A percentile compares a stretch with the other conserved stretches of the same genome.
These are phyloP conservation scores for Wallacemonas collosoma DNA, from an alignment of 208 protist genomes.

Conservation along the genomic window DNA sequence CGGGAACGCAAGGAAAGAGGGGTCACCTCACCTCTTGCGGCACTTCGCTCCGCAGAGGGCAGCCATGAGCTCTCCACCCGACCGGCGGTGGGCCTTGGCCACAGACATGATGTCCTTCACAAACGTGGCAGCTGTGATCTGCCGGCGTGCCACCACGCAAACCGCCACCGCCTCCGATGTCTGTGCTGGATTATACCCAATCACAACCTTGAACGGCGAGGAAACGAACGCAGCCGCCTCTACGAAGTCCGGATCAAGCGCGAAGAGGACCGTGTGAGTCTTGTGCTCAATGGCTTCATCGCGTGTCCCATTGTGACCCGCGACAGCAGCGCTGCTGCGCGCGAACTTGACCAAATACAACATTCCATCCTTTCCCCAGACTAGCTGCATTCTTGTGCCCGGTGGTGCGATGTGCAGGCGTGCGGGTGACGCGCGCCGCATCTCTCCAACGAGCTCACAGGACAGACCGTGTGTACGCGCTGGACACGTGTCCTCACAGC, in stretches of 20 bases:
- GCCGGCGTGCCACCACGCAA: constrained; percentile 37
- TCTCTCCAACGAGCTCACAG: constrained; percentile 51
- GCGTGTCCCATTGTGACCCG: no score
- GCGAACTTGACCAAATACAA: constrained; percentile 25
- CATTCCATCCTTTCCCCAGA: constrained; percentile 21
- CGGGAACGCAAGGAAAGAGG: constrained; percentile 6
- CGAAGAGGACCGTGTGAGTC: constrained; percentile 31
- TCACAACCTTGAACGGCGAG: constrained; percentile 42
- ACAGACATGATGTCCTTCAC: constrained; percentile 32
- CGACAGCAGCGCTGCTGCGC: no score
- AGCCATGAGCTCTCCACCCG: not conserved
- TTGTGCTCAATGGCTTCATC: no score
- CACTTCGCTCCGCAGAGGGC: not conserved
- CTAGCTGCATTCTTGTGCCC: constrained; percentile 46
- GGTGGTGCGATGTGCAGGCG: constrained; percentile 21
- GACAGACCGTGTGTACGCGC: constrained; percentile 15
- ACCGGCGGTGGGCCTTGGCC: constrained; percentile 27
- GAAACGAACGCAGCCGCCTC: constrained; percentile 18
- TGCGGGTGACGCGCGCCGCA: constrained; percentile 18
- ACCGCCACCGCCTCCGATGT: constrained; percentile 20
- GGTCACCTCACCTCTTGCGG: not conserved
- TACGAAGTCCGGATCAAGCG: constrained; percentile 48
- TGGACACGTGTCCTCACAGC: not conserved
- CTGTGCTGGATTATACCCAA: constrained; percentile 37
- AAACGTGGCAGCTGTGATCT: constrained; percentile 21